Base-by-base conservation (phyloP, 2,329 filamentous ascomycete genomes). In the Ascochyta clinopodiicola region DNA sequence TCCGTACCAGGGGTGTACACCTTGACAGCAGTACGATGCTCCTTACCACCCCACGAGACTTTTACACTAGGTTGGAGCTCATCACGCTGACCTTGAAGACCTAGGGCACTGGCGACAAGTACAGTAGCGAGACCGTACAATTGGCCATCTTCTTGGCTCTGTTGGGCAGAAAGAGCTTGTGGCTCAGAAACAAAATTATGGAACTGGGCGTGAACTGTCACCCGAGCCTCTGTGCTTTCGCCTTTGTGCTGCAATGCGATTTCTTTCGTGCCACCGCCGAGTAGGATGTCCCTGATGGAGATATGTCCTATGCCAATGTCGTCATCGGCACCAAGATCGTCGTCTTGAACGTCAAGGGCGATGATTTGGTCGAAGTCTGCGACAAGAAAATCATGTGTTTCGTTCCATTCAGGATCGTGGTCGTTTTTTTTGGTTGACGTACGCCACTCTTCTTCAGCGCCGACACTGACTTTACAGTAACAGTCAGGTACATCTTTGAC, bases 351-450 rank as follows among this genome's bases (percentile, higher is more conserved):
- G 27, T 81, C 76, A 24, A 79, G 35, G 4, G 69, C 50, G 47
- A 82, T 75, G 24, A 44, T 47, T 55, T 82, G 80, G 37, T 81
- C 79, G 57, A 74, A 72, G 57, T 82, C 80, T 8, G 71, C 64
- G 2, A 82, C 73, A 2, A 81, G 67, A 64, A 82, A 82, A 61
- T 82, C 79, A 56, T 78, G 75, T 2, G 78, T 79, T 64, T 82
- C 79, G 60, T 80, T 77, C 80, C 80, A 82, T 22, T 70, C 71
- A 0, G 80, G 80, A 31, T 79, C 70, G 29, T 68, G 69, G 29
- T 75, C 67, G 59, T 81, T 78, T 57, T 80, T 76, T 56, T 78
- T 75, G 4, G 72, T 73, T 2, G 71, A 69, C 0, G 80, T 81
- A 37, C 75, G 75, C 79, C 79, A 82, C 34, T 74, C 69, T 5